Percentiles rank a stretch among this genome's conserved stretches.
phyloP scores from a whole-genome alignment of 2,329 filamentous ascomycete species.

The Aureobasidium melanogenum region DNA sequence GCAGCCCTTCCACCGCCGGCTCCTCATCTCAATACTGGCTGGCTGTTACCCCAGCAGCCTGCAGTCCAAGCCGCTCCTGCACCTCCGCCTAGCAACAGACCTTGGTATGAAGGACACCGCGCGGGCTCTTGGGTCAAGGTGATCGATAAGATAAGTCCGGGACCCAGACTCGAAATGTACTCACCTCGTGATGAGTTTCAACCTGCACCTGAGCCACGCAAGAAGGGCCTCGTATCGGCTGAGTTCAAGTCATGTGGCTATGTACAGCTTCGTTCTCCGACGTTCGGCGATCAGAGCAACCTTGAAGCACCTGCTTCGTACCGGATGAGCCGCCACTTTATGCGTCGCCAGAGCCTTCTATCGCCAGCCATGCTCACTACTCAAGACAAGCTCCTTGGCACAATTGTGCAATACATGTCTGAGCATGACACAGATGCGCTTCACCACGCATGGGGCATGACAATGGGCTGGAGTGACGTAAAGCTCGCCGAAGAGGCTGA shows the following conservation, averaged over 20 bases:
- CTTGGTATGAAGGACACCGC: constrained; percentile 28
- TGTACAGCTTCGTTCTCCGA: constrained; percentile 32
- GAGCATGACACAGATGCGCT: constrained; percentile 24
- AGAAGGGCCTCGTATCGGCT: constrained; percentile 33
- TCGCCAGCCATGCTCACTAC: constrained; percentile 29
- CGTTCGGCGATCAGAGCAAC: constrained; percentile 26
- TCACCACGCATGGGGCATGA: constrained; percentile 26
- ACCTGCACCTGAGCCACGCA: constrained; percentile 16
- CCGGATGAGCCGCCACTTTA: constrained; percentile 21
- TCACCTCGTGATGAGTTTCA: constrained; percentile 23
- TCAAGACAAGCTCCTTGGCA: constrained; percentile 29
- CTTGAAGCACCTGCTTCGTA: constrained; percentile 21
- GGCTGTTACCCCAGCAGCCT: background rate
- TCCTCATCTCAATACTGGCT: background rate
- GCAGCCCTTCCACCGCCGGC: background rate
- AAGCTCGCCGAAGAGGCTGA: constrained; percentile 29
- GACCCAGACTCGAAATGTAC: constrained; percentile 34
- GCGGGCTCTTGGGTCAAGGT: constrained; percentile 42
- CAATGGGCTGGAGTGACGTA: constrained; percentile 20
- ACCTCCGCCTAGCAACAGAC: background rate
- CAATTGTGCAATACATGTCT: constrained; percentile 32
- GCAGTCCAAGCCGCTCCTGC: background rate
- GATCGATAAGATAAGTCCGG: constrained; percentile 43
- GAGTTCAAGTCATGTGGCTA: constrained; percentile 56
- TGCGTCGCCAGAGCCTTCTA: constrained; percentile 24